Evolutionary conservation across 805 yeast species (phyloP).

Genomic region (Trichomonascus vanleenenianus): DNA sequence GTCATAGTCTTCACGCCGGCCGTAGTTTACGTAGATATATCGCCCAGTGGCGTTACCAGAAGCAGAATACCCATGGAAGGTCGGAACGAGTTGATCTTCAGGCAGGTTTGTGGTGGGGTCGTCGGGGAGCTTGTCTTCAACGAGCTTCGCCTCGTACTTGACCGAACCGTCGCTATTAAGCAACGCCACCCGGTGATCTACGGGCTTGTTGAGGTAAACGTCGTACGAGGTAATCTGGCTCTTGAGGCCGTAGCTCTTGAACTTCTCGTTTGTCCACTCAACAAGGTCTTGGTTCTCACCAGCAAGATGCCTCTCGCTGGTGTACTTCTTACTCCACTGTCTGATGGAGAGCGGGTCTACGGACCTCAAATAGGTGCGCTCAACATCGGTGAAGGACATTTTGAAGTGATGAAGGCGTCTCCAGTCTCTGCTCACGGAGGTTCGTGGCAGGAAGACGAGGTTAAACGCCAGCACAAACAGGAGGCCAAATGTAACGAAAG

Average conservation of each 20-base stretch:
- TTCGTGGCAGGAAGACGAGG: conserved; percentile 71
- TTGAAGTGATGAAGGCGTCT: conserved; percentile 62
- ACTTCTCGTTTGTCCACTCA: conserved; percentile 52
- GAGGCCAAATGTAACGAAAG: conserved; percentile 33
- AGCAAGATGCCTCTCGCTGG: conserved; percentile 50
- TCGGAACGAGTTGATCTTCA: conserved; percentile 46
- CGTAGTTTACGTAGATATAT: conserved; percentile 62
- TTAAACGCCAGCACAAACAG: conserved; percentile 48
- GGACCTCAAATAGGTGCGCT: conserved; percentile 47
- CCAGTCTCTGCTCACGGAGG: conserved; percentile 75
- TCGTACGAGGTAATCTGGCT: conserved; percentile 49
- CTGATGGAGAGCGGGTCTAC: conserved; percentile 33
- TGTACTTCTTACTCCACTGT: conserved; percentile 47
- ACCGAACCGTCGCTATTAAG: conserved; percentile 28
- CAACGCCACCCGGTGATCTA: conserved; percentile 43
- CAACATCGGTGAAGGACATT: conserved; percentile 61
- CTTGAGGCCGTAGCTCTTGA: conserved; percentile 52
- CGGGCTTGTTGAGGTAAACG: conserved; percentile 57
- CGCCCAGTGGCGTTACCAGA: conserved; percentile 65
- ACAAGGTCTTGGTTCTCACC: conserved; percentile 32
- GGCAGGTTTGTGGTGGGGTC: conserved; percentile 40
- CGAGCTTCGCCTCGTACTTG: conserved; percentile 44
- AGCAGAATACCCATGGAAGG: conserved; percentile 72
- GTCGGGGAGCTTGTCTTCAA: conserved; percentile 44
- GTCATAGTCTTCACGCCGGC: conserved; percentile 53